These are phyloP conservation scores for Takakia lepidozioides DNA, from an alignment of 225 moss, liverwort and hornwort genomes.

Conservation along the genomic window DNA sequence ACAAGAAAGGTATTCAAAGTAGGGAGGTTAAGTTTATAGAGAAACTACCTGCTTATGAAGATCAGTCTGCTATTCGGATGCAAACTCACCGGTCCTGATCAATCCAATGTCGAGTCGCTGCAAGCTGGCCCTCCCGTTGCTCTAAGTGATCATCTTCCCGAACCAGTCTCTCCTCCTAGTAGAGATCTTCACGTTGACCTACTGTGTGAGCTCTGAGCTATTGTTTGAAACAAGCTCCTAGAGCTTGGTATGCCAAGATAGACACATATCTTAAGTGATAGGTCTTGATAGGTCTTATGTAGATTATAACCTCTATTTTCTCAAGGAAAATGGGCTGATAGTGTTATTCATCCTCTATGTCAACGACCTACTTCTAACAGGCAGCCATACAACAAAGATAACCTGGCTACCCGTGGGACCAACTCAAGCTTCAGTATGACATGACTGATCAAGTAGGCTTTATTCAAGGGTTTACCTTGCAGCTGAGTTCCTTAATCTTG, in stretches of 20 bases:
- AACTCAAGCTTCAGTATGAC: not conserved
- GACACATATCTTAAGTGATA: not conserved
- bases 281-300: not conserved
- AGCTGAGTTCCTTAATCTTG: not conserved
- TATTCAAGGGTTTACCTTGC: not conserved
- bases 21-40: not conserved
- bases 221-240: not conserved
- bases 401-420: not conserved
- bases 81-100: not conserved
- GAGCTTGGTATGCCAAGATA: not conserved
- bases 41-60: not conserved
- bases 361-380: not conserved
- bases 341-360: not conserved
- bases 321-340: not conserved
- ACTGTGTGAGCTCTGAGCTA: not conserved
- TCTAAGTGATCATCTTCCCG: too few relatives aligned
- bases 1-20: not conserved
- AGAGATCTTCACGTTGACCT: too few relatives aligned
- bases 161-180: too few relatives aligned
- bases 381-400: not conserved
- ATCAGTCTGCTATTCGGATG: not conserved
- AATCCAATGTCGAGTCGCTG: too few relatives aligned
- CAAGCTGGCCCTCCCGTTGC: too few relatives aligned
- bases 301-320: not conserved
- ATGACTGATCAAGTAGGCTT: not conserved